Evolutionary conservation across 2,329 filamentous ascomycete species (phyloP).

Genomic region (Tolypocladium endophyticum): DNA sequence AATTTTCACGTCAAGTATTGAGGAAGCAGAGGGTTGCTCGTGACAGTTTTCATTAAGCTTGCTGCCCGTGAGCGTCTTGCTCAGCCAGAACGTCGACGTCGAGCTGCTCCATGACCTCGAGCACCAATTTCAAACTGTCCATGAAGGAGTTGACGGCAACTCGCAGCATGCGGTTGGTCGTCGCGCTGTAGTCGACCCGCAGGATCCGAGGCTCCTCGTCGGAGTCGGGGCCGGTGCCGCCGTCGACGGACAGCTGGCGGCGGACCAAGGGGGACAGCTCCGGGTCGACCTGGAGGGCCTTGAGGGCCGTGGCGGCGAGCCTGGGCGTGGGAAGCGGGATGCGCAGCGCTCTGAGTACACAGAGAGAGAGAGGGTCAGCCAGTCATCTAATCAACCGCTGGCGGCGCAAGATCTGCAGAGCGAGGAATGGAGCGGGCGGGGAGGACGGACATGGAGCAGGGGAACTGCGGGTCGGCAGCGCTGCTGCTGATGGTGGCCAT

Average conservation of each 20-base stretch:
- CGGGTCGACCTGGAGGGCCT: constrained; percentile 71
- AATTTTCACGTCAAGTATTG: neutral
- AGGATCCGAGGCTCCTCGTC: constrained; percentile 41
- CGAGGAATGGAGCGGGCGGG: constrained; percentile 4
- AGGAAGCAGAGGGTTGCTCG: neutral
- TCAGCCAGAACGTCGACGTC: constrained; percentile 66
- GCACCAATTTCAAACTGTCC: constrained; percentile 73
- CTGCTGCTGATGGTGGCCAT: constrained; percentile 24
- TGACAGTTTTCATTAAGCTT: neutral
- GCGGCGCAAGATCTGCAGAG: constrained; percentile 3
- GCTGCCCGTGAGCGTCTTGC: constrained; percentile 7
- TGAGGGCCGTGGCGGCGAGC: constrained; percentile 65
- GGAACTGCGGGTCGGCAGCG: constrained; percentile 39
- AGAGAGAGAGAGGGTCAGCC: neutral
- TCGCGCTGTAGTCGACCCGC: constrained; percentile 68
- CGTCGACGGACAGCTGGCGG: constrained; percentile 53
- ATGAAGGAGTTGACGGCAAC: constrained; percentile 96
- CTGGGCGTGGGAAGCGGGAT: constrained; percentile 74
- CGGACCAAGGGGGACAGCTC: constrained; percentile 80
- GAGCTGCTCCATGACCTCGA: constrained; percentile 84
- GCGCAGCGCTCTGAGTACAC: constrained; percentile 49
- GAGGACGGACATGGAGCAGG: constrained; percentile 49
- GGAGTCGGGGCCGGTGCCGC: constrained; percentile 7
- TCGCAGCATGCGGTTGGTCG: constrained; percentile 91
- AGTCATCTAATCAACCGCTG: neutral